Evolutionary conservation across 164 flowering plant genomes (phyloP).

Genomic region (Magnolia kwangsiensis): DNA sequence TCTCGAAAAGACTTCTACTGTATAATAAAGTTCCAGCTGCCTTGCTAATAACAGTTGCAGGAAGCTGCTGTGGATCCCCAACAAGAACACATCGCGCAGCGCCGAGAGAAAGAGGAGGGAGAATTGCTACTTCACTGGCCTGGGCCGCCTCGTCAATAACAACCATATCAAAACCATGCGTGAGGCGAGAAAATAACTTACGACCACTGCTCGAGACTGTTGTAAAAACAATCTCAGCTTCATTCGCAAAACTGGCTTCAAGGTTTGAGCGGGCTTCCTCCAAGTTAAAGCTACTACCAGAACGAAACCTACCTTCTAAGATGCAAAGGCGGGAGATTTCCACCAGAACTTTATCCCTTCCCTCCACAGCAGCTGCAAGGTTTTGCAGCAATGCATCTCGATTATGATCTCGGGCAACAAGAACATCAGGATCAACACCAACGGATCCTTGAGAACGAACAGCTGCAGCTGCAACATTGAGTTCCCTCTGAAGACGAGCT

Average conservation of each 20-base stretch:
- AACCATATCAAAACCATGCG: conserved; percentile 99
- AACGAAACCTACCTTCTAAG: conserved; percentile 66
- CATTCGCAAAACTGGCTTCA: conserved; percentile 97
- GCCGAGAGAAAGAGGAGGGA: conserved; percentile 92
- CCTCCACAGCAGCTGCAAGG: conserved; percentile 88
- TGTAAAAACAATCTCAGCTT: conserved; percentile 96
- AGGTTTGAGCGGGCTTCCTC: conserved; percentile 91
- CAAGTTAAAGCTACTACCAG: conserved; percentile 61
- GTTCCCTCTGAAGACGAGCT: conserved; percentile 66
- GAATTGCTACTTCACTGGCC: conserved; percentile 89
- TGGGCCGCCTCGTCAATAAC: conserved; percentile 98
- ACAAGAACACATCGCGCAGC: conserved; percentile 98
- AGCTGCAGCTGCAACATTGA: conserved; percentile 65
- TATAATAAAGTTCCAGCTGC: conserved; percentile 91
- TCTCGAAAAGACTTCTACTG: conserved; percentile 93
- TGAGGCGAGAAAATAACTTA: conserved; percentile 80
- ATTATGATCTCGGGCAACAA: conserved; percentile 78
- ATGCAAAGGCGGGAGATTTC: conserved; percentile 84
- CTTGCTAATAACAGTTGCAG: conserved; percentile 96
- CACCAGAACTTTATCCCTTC: conserved; percentile 77
- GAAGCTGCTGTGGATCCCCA: conserved; percentile 99
- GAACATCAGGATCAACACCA: conserved; percentile 94
- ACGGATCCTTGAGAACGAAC: conserved; percentile 90
- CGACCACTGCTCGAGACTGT: conserved; percentile 97
- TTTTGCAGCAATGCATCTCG: conserved; percentile 74